Base-by-base conservation (phyloP, 2,329 filamentous ascomycete genomes). In the Xylariales sp. region DNA sequence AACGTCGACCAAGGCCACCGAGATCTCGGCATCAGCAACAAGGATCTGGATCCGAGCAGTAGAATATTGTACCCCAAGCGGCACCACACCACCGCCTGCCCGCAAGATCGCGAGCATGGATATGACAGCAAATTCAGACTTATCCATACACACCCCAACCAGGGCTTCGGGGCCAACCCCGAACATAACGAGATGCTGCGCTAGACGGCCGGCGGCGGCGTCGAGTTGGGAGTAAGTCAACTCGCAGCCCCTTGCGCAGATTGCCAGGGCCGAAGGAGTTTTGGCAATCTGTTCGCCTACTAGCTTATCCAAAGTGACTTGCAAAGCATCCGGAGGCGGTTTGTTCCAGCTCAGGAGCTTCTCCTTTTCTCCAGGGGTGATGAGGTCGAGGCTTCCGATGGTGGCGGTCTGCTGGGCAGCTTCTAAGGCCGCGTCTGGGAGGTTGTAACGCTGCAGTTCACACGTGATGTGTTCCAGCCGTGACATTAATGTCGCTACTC, bases 211-310 rank as follows among this genome's bases (percentile, higher is more conserved):
- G n/a, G 56, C 45, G 7, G 47, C 38, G 15, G 31, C 32, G 31
- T 58, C 53, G 5, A 63, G 47, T 38, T 61, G 46, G 3, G 42
- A 41, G 37, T 62, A 61, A 0, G 58, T 57, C 11, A 62, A 24
- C 4, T 50, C 35, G 3, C 56, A 54, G 35, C 63, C 61, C 53
- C 55, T 45, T 42, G 52, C 32, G 6, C n/a, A 35, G 7, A 45
- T 19, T 4, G 43, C 43, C 3, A 29, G 11, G 14, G 12, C 22
- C 5, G 27, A 14, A 5, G 35, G 35, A 16, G 14, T 16, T 38
- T 38, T 12, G 4, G 33, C 16, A 12, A 36, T 36, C 20, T 36
- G 16, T 6, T 24, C n/a, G 20, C 5, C 18, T 4, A 36, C 33
- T 12, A 36, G 20, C 18, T 14, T 12, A 4, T 36, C 33, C 18